Conservation (phyloP, 306 rosid genomes). For the Vigna unguiculata region DNA sequence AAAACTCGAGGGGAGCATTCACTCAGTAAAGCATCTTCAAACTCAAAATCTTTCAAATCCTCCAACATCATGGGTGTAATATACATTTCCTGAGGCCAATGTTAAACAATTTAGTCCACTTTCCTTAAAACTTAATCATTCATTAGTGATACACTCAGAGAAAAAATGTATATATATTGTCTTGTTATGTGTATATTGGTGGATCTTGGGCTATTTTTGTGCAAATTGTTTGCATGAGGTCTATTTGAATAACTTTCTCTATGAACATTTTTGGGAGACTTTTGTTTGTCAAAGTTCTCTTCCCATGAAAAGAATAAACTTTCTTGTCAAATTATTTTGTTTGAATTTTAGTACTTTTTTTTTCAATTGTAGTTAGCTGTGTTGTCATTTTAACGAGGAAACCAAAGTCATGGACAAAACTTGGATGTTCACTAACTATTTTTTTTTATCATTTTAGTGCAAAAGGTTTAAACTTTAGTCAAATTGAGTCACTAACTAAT, state of each 20-base stretch:
- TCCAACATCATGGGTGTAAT: slow-evolving; percentile 68
- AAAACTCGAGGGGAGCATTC: slow-evolving; percentile 73
- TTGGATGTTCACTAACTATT: too few species aligned
- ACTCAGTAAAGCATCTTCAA: slow-evolving; percentile 79
- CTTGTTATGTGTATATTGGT: not conserved
- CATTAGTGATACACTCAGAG: not conserved
- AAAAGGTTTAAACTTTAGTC: not conserved
- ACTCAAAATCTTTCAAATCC: slow-evolving; percentile 73
- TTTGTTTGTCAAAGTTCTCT: too few species aligned
- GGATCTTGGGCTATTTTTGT: slow-evolving; percentile 18
- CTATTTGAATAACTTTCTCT: too few species aligned
- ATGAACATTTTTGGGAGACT: too few species aligned
- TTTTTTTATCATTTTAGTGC: not conserved
- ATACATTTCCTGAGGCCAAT: slow-evolving; percentile 89
- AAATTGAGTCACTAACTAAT: not conserved
- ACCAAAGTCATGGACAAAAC: too few species aligned
- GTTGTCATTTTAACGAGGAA: too few species aligned
- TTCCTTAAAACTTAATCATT: slow-evolving; percentile 1
- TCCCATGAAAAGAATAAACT: too few species aligned
- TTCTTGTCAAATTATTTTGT: too few species aligned
- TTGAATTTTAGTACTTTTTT: too few species aligned
- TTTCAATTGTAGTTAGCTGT: too few species aligned
- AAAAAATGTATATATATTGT: not conserved
- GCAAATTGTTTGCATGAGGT: not conserved
- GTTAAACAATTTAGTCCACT: slow-evolving; percentile 1